Conservation (phyloP, 2,329 filamentous ascomycete species). For the Aspergillus ruber region DNA sequence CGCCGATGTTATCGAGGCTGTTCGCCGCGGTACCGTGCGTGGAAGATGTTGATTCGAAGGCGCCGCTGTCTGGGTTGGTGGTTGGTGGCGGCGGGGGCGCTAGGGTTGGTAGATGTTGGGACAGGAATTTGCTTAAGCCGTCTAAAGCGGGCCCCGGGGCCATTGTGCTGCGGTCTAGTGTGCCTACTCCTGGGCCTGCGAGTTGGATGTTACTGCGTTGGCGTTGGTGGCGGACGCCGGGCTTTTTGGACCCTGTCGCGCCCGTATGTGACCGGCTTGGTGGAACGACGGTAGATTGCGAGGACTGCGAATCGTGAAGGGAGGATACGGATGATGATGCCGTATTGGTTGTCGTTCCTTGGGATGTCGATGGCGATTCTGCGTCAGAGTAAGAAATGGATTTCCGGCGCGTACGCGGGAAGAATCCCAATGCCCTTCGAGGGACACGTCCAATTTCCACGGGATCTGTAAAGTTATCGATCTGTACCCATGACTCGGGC, state of each 20-base stretch:
- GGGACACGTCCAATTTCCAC: constrained; percentile 83
- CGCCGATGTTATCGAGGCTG: constrained; percentile 73
- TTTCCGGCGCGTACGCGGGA: constrained; percentile 85
- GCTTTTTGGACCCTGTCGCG: constrained; percentile 22
- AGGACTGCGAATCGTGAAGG: constrained; percentile 19
- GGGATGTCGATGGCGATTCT: constrained; percentile 35
- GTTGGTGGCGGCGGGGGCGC: constrained; percentile 57
- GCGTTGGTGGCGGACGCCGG: constrained; percentile 35
- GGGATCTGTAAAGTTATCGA: constrained; percentile 64
- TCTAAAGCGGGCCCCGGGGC: constrained; percentile 70
- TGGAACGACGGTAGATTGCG: constrained; percentile 18
- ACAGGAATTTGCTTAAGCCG: constrained; percentile 75
- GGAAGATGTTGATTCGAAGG: constrained; percentile 30
- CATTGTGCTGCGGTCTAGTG: constrained; percentile 54
- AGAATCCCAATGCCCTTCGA: constrained; percentile 76
- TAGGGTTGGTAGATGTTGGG: constrained; percentile 73
- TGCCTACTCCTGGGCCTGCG: constrained; percentile 80
- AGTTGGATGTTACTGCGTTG: constrained; percentile 53
- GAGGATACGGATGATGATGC: constrained; percentile 25
- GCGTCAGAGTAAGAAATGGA: constrained; percentile 59
- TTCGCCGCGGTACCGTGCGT: constrained; percentile 30
- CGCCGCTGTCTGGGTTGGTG: constrained; percentile 8
- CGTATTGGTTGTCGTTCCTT: constrained; percentile 10
- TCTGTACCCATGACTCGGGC: constrained; percentile 81
- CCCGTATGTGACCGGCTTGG: constrained; percentile 23